Conservation (phyloP, 108 stramenopile species). For the Schizochytrium sp. region DNA sequence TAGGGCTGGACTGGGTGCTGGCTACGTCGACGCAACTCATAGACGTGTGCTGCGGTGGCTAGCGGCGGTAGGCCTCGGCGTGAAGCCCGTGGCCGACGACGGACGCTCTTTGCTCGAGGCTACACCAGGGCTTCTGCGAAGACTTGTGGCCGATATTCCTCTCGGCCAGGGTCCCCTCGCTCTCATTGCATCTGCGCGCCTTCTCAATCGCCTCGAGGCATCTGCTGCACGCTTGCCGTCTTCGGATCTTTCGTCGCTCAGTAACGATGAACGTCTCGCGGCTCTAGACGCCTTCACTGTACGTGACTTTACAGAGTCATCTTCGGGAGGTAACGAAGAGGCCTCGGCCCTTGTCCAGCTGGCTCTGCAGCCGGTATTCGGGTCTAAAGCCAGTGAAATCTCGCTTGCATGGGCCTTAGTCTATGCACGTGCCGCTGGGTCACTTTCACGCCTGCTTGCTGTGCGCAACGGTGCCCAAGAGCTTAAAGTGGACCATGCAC, state of each 20-base stretch:
- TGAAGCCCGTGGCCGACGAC: background rate
- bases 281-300: conserved; percentile 3
- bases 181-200: conserved; percentile 2
- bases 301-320: background rate
- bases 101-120: conserved; percentile 3
- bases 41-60: conserved; percentile 30
- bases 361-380: conserved; percentile 46
- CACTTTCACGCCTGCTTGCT: conserved; percentile 38
- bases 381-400: conserved; percentile 13
- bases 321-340: background rate
- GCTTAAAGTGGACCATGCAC: background rate
- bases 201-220: conserved; percentile 7
- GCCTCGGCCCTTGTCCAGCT: conserved; percentile 1
- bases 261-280: background rate
- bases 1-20: background rate
- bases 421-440: background rate
- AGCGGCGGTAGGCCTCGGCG: background rate
- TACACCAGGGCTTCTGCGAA: background rate
- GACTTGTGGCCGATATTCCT: background rate
- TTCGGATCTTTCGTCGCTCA: no score
- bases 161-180: conserved; percentile 5
- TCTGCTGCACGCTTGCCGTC: background rate
- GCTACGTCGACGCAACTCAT: conserved; percentile 47
- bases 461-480: conserved; percentile 37
- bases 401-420: conserved; percentile 4